Conservation (phyloP, 768 basidiomycete genomes). For the Saitozyma podzolica region DNA sequence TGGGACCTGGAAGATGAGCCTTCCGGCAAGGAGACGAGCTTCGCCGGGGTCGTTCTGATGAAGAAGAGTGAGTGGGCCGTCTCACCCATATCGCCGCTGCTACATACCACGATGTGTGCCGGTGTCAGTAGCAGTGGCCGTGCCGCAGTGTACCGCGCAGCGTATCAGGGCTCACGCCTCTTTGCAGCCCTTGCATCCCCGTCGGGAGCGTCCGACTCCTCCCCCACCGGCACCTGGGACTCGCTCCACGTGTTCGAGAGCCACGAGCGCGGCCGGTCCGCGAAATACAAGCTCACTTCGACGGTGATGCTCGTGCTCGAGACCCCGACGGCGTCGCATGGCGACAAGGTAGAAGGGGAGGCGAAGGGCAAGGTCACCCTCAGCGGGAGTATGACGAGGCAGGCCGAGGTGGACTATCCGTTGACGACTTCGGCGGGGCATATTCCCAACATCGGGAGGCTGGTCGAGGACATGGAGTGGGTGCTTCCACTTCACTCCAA, state of each 20-base stretch:
- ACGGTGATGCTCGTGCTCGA: constrained; percentile 93
- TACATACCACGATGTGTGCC: background rate
- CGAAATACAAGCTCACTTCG: constrained; percentile 95
- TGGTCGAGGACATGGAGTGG: constrained; percentile 96
- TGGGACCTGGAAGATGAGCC: constrained; percentile 93
- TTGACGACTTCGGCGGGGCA: constrained; percentile 78
- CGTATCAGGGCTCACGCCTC: too few species aligned
- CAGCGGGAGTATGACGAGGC: constrained; percentile 96
- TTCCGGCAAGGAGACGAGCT: constrained; percentile 57
- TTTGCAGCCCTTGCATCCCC: too few species aligned
- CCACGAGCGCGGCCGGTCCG: constrained; percentile 83
- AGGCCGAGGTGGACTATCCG: constrained; percentile 87
- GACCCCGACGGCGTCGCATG: constrained; percentile 52
- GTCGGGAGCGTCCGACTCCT: too few species aligned
- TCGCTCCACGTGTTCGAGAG: constrained; percentile 98
- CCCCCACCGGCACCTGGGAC: constrained; percentile 78
- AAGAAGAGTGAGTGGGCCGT: constrained; percentile 72
- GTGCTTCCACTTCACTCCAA: constrained; percentile 5
- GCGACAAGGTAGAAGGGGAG: constrained; percentile 54
- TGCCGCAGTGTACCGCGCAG: background rate
- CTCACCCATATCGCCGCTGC: background rate
- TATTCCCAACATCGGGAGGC: constrained; percentile 86
- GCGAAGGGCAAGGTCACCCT: constrained; percentile 74
- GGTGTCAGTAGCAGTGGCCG: background rate
- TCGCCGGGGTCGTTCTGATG: constrained; percentile 92